A percentile compares a stretch with the other conserved stretches of the same genome.
Evolutionary conservation across 2,329 filamentous ascomycete genomes (phyloP).

Genomic region (Stachybotrys chartarum): DNA sequence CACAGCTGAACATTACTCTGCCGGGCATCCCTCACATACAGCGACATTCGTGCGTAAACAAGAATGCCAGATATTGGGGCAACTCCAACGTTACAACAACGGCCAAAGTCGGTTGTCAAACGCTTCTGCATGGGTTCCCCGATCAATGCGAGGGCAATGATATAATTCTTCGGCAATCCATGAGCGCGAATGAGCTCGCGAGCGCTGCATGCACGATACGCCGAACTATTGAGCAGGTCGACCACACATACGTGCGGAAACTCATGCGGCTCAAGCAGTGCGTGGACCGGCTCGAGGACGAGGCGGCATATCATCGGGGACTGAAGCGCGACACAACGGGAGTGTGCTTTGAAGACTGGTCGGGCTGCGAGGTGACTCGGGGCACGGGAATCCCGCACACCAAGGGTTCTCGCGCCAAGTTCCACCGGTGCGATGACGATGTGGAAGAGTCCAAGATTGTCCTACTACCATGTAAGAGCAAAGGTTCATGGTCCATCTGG

Average conservation of each 20-base stretch:
- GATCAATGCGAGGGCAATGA: neutral
- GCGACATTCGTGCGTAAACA: neutral
- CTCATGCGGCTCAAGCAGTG: too few relatives aligned
- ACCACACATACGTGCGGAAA: too few relatives aligned
- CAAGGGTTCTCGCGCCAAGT: conserved; percentile 1
- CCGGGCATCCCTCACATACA: conserved; percentile 3
- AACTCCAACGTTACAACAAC: conserved; percentile 10
- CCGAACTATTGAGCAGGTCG: too few relatives aligned
- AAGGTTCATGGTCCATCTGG: conserved; percentile 6
- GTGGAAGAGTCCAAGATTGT: conserved; percentile 12
- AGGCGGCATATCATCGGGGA: conserved; percentile 3
- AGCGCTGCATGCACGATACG: too few relatives aligned
- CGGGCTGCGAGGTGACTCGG: neutral
- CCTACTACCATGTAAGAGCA: conserved; percentile 7
- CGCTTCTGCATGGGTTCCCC: conserved; percentile 2
- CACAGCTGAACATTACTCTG: conserved; percentile 4
- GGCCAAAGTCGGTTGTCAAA: neutral
- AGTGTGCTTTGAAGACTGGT: conserved; percentile 12
- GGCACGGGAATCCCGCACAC: conserved; percentile 1
- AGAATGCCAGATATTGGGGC: conserved; percentile 6
- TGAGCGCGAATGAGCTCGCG: too few relatives aligned
- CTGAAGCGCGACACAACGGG: too few relatives aligned
- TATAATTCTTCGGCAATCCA: too few relatives aligned
- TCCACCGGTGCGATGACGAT: conserved; percentile 8
- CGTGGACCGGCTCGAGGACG: too few relatives aligned